phyloP scores from a whole-genome alignment of 2,329 filamentous ascomycete genomes.

The Plectosphaerella sp. region DNA sequence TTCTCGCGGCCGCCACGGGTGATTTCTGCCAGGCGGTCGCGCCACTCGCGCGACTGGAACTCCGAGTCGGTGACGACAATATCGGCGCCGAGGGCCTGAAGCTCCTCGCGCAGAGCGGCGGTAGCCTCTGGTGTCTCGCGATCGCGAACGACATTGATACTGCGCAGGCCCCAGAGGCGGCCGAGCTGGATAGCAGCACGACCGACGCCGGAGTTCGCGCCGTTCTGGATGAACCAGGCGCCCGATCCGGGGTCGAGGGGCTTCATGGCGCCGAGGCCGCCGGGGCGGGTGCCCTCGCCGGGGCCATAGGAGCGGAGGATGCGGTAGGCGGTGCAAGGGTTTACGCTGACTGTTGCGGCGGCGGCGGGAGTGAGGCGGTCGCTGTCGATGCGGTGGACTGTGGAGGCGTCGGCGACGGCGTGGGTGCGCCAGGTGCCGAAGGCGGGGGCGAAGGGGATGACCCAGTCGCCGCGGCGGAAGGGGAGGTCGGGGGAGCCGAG shows the following conservation, averaged over 20 bases:
- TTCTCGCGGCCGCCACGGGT: constrained; percentile 68
- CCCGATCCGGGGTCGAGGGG: constrained; percentile 46
- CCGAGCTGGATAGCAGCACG: constrained; percentile 87
- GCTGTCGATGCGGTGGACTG: constrained; percentile 67
- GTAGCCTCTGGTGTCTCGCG: constrained; percentile 62
- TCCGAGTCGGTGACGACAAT: constrained; percentile 53
- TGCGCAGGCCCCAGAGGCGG: constrained; percentile 79
- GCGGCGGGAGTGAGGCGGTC: constrained; percentile 70
- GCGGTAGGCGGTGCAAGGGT: constrained; percentile 90
- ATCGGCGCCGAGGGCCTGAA: constrained; percentile 50
- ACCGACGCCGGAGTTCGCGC: constrained; percentile 90
- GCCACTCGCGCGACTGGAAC: constrained; percentile 56
- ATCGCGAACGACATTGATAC: constrained; percentile 82
- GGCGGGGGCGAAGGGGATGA: constrained; percentile 76
- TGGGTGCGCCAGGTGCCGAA: constrained; percentile 97
- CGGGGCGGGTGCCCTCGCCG: constrained; percentile 37
- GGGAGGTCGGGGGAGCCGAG: constrained; percentile 51
- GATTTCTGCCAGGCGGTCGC: constrained; percentile 55
- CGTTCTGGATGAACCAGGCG: constrained; percentile 96
- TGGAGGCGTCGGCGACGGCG: constrained; percentile 55
- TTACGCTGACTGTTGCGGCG: constrained; percentile 84
- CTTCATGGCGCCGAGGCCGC: constrained; percentile 33
- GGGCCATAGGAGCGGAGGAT: constrained; percentile 79
- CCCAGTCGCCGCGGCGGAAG: constrained; percentile 81
- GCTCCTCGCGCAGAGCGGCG: constrained; percentile 49